Conservation (phyloP, 148 eudicot species). For the Tetragonia tetragonoides region DNA sequence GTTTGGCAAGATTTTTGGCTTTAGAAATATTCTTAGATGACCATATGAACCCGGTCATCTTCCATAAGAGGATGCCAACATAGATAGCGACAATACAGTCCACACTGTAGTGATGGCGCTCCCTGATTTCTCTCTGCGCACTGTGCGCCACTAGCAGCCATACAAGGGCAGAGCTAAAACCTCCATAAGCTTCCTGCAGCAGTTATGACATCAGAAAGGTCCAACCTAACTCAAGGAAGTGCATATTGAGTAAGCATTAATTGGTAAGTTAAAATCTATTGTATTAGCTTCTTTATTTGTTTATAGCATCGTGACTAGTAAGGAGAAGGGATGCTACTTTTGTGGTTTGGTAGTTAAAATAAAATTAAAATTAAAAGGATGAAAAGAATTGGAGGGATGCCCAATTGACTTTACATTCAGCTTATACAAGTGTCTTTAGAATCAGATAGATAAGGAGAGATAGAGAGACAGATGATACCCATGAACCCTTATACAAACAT, state of each 20-base stretch:
- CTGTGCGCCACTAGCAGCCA: constrained; percentile 89
- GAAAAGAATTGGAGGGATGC: too few relatives aligned
- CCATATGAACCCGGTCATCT: constrained; percentile 85
- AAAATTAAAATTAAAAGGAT: too few relatives aligned
- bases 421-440: too few relatives aligned
- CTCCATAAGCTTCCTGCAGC: constrained; percentile 97
- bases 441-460: not conserved
- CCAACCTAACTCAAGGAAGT: not conserved
- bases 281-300: not conserved
- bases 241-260: not conserved
- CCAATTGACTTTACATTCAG: too few relatives aligned
- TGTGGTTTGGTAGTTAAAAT: too few relatives aligned
- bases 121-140: constrained; percentile 90
- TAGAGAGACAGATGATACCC: not conserved
- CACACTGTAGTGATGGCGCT: constrained; percentile 87
- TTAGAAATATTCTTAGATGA: constrained; percentile 39
- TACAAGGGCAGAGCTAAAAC: constrained; percentile 72
- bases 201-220: not conserved
- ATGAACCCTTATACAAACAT: not conserved
- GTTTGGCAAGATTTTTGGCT: constrained; percentile 46
- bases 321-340: too few relatives aligned
- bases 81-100: constrained; percentile 89
- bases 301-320: not conserved
- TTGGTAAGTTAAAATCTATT: not conserved
- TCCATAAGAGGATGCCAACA: constrained; percentile 89